Base-by-base conservation (phyloP, 768 basidiomycete genomes). In the Tulasnella sp. region DNA sequence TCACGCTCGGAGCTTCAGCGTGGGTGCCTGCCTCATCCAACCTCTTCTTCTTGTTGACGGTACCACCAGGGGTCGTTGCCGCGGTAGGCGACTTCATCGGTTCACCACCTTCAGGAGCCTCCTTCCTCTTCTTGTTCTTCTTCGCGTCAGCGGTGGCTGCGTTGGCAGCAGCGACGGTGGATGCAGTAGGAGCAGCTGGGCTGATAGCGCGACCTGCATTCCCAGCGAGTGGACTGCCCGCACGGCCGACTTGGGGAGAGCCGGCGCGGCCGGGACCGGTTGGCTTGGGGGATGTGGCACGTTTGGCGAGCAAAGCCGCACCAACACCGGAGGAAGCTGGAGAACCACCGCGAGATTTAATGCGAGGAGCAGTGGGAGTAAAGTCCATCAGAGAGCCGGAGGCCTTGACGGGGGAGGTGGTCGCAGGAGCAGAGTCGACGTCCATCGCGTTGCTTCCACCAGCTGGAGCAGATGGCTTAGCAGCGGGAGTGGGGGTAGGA, bases 271-370 rank as follows among this genome's bases (percentile, higher is more conserved):
- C 74, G 26, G 47, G 66, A 76, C 86, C 89, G 9, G 86, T 86
- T 11, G 80, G 82, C 76, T 90, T 91, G 4, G 92, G 92, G 74
- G 91, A 92, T 1, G 91, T 93, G 3, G 92, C 92, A 19, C 92
- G 87, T 80, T 90, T 90, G 1, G 92, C 92, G 17, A 95, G 86
- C 29, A 91, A 77, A 1, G 89, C 88, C 75, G 89, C 52, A 9
- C 52, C 52, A 11, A 59, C 83, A 35, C 83, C 82, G 8, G 87
- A 81, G 4, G 84, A 80, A 47, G 85, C 81, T 9, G 89, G 89
- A 2, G 90, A 90, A 32, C 83, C 85, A 14, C 87, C 84, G 41
- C 85, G 86, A 36, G 90, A 89, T 69, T 80, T 82, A 14, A 81
- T 76, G 34, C 7, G 77, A 59, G 65, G 71, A 74, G 41, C 78